Evolutionary conservation across 2,329 filamentous ascomycete genomes (phyloP).

Genomic region (Didymella sp.): DNA sequence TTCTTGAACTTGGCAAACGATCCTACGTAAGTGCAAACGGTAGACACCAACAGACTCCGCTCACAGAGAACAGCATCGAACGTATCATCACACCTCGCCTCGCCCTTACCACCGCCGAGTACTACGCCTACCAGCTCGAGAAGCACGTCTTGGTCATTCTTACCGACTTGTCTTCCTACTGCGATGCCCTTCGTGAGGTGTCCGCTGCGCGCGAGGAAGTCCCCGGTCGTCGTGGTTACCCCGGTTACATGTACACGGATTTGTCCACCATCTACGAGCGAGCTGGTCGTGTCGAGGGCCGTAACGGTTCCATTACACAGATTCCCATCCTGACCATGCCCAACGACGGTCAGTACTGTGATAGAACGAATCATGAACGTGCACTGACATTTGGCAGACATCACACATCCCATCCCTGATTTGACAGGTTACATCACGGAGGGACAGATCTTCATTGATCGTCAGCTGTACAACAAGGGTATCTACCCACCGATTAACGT

Average conservation of each 20-base stretch:
- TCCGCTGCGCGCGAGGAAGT: constrained; percentile 98
- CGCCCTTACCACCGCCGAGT: constrained; percentile 96
- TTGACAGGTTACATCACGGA: constrained; percentile 99
- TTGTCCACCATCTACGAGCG: constrained; percentile 99
- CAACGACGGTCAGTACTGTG: constrained; percentile 74
- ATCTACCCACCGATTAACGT: constrained; percentile 99
- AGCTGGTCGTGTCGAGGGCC: constrained; percentile 94
- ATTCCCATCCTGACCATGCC: constrained; percentile 99
- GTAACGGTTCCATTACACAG: constrained; percentile 98
- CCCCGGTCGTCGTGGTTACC: constrained; percentile 97
- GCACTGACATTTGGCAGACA: constrained; percentile 65
- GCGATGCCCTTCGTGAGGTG: constrained; percentile 97
- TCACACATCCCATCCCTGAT: constrained; percentile 98
- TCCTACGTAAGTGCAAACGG: constrained; percentile 75
- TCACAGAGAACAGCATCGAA: constrained; percentile 73
- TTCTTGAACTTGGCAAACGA: constrained; percentile 99
- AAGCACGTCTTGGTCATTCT: constrained; percentile 99
- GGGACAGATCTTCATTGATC: constrained; percentile 97
- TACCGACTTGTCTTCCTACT: constrained; percentile 97
- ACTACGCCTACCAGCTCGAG: constrained; percentile 99
- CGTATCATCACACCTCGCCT: constrained; percentile 99
- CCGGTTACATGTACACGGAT: constrained; percentile 99
- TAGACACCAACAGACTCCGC: constrained; percentile 8
- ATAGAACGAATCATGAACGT: neutral
- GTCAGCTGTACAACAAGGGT: constrained; percentile 92